Percentiles rank a stretch among this genome's conserved stretches.
These are phyloP conservation scores for Erigeron canadensis DNA, from an alignment of 129 eudicot genomes.

Conservation along the genomic window DNA sequence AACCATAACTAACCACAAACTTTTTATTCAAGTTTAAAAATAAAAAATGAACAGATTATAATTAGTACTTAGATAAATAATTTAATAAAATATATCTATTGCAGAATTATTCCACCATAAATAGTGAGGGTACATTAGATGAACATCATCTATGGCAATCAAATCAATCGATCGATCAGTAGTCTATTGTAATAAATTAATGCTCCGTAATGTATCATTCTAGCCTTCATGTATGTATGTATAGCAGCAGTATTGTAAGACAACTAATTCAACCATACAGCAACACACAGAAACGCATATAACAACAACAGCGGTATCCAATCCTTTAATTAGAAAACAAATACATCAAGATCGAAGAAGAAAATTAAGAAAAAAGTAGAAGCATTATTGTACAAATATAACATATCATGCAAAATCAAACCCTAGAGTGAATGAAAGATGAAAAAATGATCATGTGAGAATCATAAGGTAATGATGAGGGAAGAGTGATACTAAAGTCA, in stretches of 20 bases:
- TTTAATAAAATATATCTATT: too few species aligned
- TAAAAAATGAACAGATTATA: too few species aligned
- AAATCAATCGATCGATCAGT: not conserved
- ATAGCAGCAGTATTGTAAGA: not conserved
- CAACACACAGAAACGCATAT: conserved; percentile 2
- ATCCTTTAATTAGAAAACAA: not conserved
- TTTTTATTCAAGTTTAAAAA: too few species aligned
- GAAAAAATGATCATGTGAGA: conserved; percentile 14
- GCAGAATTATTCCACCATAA: not conserved
- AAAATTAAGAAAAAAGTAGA: not conserved
- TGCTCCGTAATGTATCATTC: not conserved
- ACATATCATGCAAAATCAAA: conserved; percentile 26
- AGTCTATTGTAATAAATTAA: not conserved
- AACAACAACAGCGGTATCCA: not conserved
- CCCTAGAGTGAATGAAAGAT: conserved; percentile 34
- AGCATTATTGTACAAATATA: conserved; percentile 2
- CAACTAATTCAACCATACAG: conserved; percentile 6
- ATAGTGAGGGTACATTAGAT: conserved; percentile 1
- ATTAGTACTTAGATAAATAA: too few species aligned
- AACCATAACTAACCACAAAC: too few species aligned
- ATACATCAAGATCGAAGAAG: not conserved
- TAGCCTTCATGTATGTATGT: not conserved
- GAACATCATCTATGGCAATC: conserved; percentile 6
- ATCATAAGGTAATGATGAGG: conserved; percentile 43
- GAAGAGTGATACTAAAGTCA: conserved; percentile 27